Evolutionary conservation across 2,329 filamentous ascomycete genomes (phyloP).

Genomic region (Nakataea oryzae): DNA sequence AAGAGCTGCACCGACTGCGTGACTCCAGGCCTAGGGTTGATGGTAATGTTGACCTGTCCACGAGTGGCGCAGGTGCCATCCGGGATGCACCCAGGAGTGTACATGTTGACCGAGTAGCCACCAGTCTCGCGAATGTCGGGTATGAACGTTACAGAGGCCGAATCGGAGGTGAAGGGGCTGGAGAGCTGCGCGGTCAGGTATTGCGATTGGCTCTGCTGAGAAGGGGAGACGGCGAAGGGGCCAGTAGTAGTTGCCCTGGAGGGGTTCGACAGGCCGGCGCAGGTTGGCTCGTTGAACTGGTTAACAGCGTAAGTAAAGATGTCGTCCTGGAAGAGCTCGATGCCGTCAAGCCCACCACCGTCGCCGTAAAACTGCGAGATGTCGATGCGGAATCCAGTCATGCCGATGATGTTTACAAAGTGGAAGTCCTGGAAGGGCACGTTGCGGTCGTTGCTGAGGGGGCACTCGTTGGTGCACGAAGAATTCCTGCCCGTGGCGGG

Average conservation of each 20-base stretch:
- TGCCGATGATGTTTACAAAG: conserved; percentile 80
- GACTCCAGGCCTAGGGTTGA: conserved; percentile 17
- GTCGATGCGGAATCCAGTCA: conserved; percentile 78
- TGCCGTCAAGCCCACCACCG: conserved; percentile 75
- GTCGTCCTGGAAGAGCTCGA: conserved; percentile 79
- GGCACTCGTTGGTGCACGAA: conserved; percentile 73
- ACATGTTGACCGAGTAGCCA: conserved; percentile 84
- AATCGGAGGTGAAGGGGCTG: conserved; percentile 41
- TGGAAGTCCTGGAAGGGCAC: conserved; percentile 75
- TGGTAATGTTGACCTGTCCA: conserved; percentile 68
- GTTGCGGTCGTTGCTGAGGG: conserved; percentile 61
- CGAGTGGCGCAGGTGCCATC: conserved; percentile 68
- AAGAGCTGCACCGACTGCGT: conserved; percentile 43
- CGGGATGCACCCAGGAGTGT: conserved; percentile 80
- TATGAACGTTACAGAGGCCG: conserved; percentile 63
- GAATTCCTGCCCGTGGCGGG: conserved; percentile 54
- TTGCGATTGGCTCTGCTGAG: conserved; percentile 58
- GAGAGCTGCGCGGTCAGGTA: conserved; percentile 64
- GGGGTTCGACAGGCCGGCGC: conserved; percentile 51
- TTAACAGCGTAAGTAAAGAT: conserved; percentile 79
- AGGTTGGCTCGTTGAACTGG: conserved; percentile 80
- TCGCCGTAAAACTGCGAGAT: conserved; percentile 79
- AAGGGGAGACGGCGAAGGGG: conserved; percentile 61
- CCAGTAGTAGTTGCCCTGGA: conserved; percentile 63
- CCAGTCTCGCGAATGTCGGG: conserved; percentile 83